Percentiles rank a stretch among this genome's conserved stretches.
These are phyloP conservation scores for Cetraspora pellucida DNA, from an alignment of 192 early-diverging fungal genomes.

Conservation along the genomic window DNA sequence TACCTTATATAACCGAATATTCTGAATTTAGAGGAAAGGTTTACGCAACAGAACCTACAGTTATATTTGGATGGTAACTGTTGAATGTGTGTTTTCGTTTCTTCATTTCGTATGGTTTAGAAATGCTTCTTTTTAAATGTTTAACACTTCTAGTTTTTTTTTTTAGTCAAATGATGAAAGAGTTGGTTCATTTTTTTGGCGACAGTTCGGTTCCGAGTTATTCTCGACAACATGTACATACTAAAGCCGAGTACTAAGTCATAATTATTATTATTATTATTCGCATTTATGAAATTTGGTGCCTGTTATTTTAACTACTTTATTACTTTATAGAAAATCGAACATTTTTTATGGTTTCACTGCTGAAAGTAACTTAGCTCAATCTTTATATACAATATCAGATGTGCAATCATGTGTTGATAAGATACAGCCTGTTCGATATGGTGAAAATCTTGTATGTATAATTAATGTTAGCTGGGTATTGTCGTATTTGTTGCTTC, in stretches of 20 bases:
- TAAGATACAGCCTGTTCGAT: conserved; percentile 63
- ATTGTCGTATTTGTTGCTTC: not conserved
- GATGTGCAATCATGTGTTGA: conserved; percentile 62
- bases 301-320: not conserved
- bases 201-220: conserved; percentile 27
- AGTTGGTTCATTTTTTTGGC: conserved; percentile 58
- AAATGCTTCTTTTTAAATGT: not conserved
- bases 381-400: conserved; percentile 56
- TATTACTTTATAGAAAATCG: not conserved
- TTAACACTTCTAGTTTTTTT: not conserved
- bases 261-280: too few relatives aligned
- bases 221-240: not conserved
- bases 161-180: conserved; percentile 61
- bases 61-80: conserved; percentile 71
- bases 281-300: too few relatives aligned
- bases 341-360: not conserved
- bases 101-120: not conserved
- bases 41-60: conserved; percentile 79
- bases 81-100: conserved; percentile 1
- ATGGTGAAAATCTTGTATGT: conserved; percentile 55
- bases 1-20: conserved; percentile 86
- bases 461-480: too few relatives aligned
- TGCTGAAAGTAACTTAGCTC: conserved; percentile 17
- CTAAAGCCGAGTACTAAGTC: not conserved
- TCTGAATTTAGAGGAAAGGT: conserved; percentile 75